Conservation (phyloP, 2,329 filamentous ascomycete genomes). For the Fusarium sp. region DNA sequence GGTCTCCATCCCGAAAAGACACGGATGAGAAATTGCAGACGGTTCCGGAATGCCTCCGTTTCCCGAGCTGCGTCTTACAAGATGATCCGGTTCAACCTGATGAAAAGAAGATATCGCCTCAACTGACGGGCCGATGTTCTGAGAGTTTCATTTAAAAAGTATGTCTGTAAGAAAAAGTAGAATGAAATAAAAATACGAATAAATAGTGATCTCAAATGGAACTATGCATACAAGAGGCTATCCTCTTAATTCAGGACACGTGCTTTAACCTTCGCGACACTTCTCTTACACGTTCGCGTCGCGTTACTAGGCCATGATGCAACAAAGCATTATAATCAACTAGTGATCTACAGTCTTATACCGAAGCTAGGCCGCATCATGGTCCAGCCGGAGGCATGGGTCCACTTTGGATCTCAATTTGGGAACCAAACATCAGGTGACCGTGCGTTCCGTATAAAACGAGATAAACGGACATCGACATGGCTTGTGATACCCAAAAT, state of each 20-base stretch:
- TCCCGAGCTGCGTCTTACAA: conserved; percentile 30
- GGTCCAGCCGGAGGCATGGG: conserved; percentile 14
- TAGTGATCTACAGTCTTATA: conserved; percentile 1
- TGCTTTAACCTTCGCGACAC: conserved; percentile 19
- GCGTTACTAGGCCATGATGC: conserved; percentile 11
- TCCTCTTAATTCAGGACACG: conserved; percentile 1
- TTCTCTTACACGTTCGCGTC: conserved; percentile 33
- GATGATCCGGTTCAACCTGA: not conserved
- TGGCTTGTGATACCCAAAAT: conserved; percentile 10
- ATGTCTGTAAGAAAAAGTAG: not conserved
- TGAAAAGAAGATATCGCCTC: not conserved
- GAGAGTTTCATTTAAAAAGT: not conserved
- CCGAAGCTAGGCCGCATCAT: conserved; percentile 27
- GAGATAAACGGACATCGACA: conserved; percentile 11
- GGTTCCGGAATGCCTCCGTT: conserved; percentile 22
- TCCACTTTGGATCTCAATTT: conserved; percentile 23
- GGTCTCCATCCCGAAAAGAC: conserved; percentile 16
- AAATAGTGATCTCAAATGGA: too few species aligned
- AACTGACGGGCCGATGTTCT: not conserved
- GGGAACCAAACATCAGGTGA: conserved; percentile 26
- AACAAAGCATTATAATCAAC: conserved; percentile 1
- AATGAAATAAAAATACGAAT: not conserved
- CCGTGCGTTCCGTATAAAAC: conserved; percentile 17
- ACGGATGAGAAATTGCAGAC: conserved; percentile 7
- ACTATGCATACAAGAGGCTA: not conserved